These are phyloP conservation scores for Xylariaceae sp. DNA, from an alignment of 2,329 filamentous ascomycete genomes.

Conservation along the genomic window DNA sequence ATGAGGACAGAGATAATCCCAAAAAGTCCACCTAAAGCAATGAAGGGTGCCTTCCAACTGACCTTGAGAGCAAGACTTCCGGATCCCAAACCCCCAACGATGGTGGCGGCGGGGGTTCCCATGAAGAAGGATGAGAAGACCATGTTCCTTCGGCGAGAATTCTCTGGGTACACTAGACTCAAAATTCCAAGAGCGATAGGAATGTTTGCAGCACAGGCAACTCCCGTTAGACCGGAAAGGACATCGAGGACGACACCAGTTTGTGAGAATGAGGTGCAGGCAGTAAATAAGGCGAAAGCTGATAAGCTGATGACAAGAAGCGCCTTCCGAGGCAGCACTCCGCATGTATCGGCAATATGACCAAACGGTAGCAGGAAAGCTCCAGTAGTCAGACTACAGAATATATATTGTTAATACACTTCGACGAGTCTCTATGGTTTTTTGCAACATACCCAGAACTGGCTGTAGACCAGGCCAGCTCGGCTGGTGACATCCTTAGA, in stretches of 20 bases:
- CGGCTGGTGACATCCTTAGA: constrained; percentile 40
- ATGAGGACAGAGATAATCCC: constrained; percentile 35
- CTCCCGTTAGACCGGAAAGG: constrained; percentile 42
- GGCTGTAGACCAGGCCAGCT: constrained; percentile 43
- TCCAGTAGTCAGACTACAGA: constrained; percentile 40
- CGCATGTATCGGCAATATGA: constrained; percentile 40
- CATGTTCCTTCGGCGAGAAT: constrained; percentile 43
- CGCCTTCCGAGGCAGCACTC: constrained; percentile 39
- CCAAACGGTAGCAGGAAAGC: constrained; percentile 43
- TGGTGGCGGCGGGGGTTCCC: constrained; percentile 43
- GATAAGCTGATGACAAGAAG: constrained; percentile 40
- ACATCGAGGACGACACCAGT: constrained; percentile 42
- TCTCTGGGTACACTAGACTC: constrained; percentile 40
- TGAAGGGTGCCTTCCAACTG: constrained; percentile 43
- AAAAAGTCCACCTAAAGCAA: constrained; percentile 41
- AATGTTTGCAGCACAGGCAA: constrained; percentile 44
- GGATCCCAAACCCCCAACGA: constrained; percentile 44
- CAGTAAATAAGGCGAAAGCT: constrained; percentile 40
- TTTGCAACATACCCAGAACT: constrained; percentile 40
- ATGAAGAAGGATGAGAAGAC: constrained; percentile 45
- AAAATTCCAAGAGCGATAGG: constrained; percentile 43
- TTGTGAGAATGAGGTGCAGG: constrained; percentile 37
- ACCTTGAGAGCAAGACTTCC: constrained; percentile 40
- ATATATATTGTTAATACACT: background rate
- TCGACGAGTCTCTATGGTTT: background rate